Percentiles rank a stretch among this genome's conserved stretches.
These are phyloP conservation scores for Hericium rajendrae DNA, from an alignment of 768 basidiomycete genomes.

Conservation along the genomic window DNA sequence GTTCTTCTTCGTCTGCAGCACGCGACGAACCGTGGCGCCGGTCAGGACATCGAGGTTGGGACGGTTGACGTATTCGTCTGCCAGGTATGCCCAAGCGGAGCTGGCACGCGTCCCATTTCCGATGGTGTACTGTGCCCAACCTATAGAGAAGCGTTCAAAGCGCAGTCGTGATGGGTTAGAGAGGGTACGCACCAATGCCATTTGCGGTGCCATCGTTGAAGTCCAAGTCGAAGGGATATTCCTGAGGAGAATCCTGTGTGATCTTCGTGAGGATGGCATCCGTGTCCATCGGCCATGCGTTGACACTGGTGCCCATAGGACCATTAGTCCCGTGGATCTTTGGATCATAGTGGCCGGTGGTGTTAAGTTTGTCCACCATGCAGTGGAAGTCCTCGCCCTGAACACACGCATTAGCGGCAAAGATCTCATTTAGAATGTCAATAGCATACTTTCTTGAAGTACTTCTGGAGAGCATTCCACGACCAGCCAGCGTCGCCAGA, in stretches of 20 bases:
- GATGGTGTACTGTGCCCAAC: neutral
- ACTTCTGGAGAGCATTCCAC: neutral
- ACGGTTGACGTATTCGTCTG: neutral
- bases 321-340: conserved; percentile 28
- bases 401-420: neutral
- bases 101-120: neutral
- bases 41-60: conserved; percentile 5
- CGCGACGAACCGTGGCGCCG: conserved; percentile 8
- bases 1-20: conserved; percentile 1
- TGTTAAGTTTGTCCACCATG: conserved; percentile 29
- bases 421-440: neutral
- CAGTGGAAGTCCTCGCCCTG: conserved; percentile 29
- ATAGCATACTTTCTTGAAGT: conserved; percentile 1
- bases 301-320: conserved; percentile 17
- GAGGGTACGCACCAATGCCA: conserved; percentile 12
- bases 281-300: neutral
- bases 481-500: conserved; percentile 11
- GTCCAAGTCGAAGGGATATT: conserved; percentile 20
- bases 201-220: conserved; percentile 15
- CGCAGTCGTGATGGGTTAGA: no score
- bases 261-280: conserved; percentile 4
- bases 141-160: neutral
- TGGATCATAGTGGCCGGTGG: conserved; percentile 28
- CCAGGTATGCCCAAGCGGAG: neutral
- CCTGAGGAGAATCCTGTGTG: conserved; percentile 9